phyloP scores from a whole-genome alignment of 129 eudicot genomes.

The Scalesia atractyloides region DNA sequence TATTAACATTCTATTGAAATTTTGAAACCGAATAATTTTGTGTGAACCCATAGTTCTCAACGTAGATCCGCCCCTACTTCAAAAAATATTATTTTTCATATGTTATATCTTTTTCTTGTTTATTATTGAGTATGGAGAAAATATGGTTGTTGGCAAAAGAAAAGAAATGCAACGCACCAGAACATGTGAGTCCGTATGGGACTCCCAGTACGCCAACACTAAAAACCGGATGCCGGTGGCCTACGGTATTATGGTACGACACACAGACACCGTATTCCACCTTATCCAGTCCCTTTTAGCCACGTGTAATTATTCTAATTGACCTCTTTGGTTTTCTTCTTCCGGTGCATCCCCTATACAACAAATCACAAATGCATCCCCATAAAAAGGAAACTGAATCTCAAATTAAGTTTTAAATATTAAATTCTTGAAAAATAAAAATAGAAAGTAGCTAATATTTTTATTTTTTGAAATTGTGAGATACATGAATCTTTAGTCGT shows the following conservation, averaged over 20 bases:
- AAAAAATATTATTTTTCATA: no score
- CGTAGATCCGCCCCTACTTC: no score
- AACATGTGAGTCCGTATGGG: constrained; percentile 16
- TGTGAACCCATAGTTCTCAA: no score
- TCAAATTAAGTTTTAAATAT: no score
- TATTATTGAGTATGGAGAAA: neutral
- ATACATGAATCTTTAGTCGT: no score
- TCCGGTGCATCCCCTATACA: neutral
- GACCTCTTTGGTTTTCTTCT: constrained; percentile 9
- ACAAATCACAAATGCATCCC: neutral
- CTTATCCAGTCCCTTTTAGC: constrained; percentile 6
- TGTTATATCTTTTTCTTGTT: neutral
- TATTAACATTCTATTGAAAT: no score
- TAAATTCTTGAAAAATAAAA: no score
- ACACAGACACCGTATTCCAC: constrained; percentile 4
- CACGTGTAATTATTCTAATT: constrained; percentile 9
- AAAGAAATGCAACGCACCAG: constrained; percentile 17
- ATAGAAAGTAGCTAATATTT: no score
- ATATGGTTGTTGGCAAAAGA: constrained; percentile 17
- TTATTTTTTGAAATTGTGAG: no score
- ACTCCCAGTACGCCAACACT: neutral
- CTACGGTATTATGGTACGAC: constrained; percentile 28
- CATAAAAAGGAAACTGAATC: no score
- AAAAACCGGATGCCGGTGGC: constrained; percentile 26
- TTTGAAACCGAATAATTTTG: no score